A percentile compares a stretch with the other conserved stretches of the same genome.
Evolutionary conservation across 306 rosid species (phyloP).

Genomic region (Cicer bijugum): DNA sequence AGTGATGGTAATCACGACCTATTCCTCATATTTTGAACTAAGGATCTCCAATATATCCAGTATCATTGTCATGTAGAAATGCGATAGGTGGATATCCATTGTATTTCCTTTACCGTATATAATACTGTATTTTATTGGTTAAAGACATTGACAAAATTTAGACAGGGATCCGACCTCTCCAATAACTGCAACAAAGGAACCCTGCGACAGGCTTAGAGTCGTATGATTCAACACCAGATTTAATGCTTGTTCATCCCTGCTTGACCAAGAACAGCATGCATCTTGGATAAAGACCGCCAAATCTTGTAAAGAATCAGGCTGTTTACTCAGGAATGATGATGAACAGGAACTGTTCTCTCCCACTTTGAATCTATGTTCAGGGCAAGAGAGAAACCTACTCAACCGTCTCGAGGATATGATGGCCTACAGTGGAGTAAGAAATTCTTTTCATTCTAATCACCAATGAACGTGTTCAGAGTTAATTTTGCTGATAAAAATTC

Average conservation of each 20-base stretch:
- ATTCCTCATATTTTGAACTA: constrained; percentile 13
- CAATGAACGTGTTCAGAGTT: background rate
- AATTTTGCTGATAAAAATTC: constrained; percentile 32
- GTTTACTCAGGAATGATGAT: constrained; percentile 46
- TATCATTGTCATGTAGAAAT: constrained; percentile 12
- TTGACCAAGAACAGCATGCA: constrained; percentile 86
- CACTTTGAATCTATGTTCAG: constrained; percentile 53
- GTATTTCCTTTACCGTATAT: constrained; percentile 5
- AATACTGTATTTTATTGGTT: constrained; percentile 27
- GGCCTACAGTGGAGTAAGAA: constrained; percentile 58
- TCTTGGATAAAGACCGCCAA: constrained; percentile 61
- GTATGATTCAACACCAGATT: constrained; percentile 64
- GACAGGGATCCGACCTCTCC: constrained; percentile 75
- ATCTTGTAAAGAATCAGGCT: constrained; percentile 52
- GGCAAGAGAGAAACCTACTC: constrained; percentile 81
- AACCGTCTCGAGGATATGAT: constrained; percentile 75
- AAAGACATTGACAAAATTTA: constrained; percentile 32
- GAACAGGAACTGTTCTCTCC: constrained; percentile 54
- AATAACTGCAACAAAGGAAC: constrained; percentile 78
- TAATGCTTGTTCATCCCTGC: constrained; percentile 63
- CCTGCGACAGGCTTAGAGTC: constrained; percentile 66
- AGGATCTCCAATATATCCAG: constrained; percentile 14
- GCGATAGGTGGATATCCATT: constrained; percentile 22
- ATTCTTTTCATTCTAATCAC: constrained; percentile 31
- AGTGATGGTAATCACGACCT: constrained; percentile 26